Evolutionary conservation across 2,329 filamentous ascomycete genomes (phyloP).

Genomic region (Fusarium sp.): DNA sequence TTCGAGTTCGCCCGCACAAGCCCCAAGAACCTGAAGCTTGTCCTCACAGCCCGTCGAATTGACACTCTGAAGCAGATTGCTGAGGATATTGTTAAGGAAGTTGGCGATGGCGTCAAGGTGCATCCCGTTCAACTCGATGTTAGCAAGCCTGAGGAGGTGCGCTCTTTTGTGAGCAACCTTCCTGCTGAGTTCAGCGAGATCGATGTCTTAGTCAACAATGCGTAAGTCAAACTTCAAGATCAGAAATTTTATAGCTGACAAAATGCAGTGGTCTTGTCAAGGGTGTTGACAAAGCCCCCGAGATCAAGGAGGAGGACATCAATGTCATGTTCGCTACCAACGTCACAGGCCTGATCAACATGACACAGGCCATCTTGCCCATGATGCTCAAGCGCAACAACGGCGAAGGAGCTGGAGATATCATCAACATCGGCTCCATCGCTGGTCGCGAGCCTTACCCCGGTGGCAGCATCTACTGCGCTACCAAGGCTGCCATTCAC

Average conservation of each 20-base stretch:
- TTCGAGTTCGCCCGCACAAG: constrained; percentile 91
- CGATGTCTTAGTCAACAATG: constrained; percentile 94
- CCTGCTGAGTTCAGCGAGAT: constrained; percentile 86
- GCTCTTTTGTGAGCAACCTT: constrained; percentile 75
- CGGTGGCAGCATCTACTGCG: constrained; percentile 91
- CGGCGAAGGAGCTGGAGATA: constrained; percentile 80
- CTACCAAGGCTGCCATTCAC: constrained; percentile 87
- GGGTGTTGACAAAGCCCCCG: constrained; percentile 85
- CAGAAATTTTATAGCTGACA: background rate
- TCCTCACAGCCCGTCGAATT: constrained; percentile 86
- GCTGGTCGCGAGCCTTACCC: constrained; percentile 89
- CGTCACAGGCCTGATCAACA: constrained; percentile 92
- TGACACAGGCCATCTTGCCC: constrained; percentile 90
- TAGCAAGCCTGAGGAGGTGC: constrained; percentile 79
- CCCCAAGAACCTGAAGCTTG: constrained; percentile 80
- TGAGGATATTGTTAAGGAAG: constrained; percentile 78
- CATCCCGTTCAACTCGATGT: constrained; percentile 87
- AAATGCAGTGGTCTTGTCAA: constrained; percentile 80
- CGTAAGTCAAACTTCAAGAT: constrained; percentile 64
- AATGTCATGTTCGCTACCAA: constrained; percentile 92
- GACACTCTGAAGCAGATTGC: constrained; percentile 82
- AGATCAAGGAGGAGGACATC: constrained; percentile 86
- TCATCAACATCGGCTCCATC: constrained; percentile 93
- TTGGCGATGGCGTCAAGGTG: constrained; percentile 83
- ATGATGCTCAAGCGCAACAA: constrained; percentile 81